Percentiles rank a stretch among this genome's conserved stretches.
Evolutionary conservation across 495 filamentous ascomycete species (phyloP).

Genomic region (Neurospora sp.): DNA sequence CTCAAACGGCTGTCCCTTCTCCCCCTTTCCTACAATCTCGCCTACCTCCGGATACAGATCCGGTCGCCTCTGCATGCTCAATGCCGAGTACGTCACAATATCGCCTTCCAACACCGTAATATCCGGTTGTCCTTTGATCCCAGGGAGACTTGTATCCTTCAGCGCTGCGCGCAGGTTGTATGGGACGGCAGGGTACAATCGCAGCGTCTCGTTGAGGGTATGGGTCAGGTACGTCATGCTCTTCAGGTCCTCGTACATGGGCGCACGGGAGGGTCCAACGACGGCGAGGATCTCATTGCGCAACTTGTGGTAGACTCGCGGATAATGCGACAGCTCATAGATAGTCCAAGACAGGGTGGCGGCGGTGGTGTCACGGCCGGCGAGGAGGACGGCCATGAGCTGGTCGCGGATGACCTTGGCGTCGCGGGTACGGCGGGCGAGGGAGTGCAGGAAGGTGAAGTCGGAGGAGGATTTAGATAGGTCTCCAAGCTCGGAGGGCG

Average conservation of each 20-base stretch:
- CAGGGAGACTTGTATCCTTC: slow-evolving; percentile 23
- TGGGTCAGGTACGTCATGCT: slow-evolving; percentile 29
- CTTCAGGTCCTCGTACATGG: slow-evolving; percentile 32
- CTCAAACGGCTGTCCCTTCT: slow-evolving; percentile 13
- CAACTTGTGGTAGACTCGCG: slow-evolving; percentile 36
- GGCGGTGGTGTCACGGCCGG: slow-evolving; percentile 54
- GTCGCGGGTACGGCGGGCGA: slow-evolving; percentile 35
- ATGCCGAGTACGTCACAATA: slow-evolving; percentile 33
- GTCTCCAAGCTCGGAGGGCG: slow-evolving; percentile 41
- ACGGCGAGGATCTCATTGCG: slow-evolving; percentile 28
- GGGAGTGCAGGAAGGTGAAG: slow-evolving; percentile 39
- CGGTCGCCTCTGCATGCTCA: slow-evolving; percentile 42
- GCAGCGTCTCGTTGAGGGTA: slow-evolving; percentile 36
- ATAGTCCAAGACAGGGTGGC: slow-evolving; percentile 46
- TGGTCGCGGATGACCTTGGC: slow-evolving; percentile 46
- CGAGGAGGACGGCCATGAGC: slow-evolving; percentile 47
- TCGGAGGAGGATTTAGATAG: slow-evolving; percentile 29
- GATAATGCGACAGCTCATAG: slow-evolving; percentile 42
- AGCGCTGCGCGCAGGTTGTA: slow-evolving; percentile 37
- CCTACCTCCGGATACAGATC: slow-evolving; percentile 38
- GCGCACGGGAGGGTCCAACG: slow-evolving; percentile 18
- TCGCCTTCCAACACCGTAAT: slow-evolving; percentile 28
- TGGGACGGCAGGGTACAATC: slow-evolving; percentile 44
- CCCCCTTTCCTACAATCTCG: slow-evolving; percentile 1
- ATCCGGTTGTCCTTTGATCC: slow-evolving; percentile 14